Percentiles rank a stretch among this genome's conserved stretches.
Conservation (phyloP, 768 basidiomycete genomes). For the Strobilomyces confusus region DNA sequence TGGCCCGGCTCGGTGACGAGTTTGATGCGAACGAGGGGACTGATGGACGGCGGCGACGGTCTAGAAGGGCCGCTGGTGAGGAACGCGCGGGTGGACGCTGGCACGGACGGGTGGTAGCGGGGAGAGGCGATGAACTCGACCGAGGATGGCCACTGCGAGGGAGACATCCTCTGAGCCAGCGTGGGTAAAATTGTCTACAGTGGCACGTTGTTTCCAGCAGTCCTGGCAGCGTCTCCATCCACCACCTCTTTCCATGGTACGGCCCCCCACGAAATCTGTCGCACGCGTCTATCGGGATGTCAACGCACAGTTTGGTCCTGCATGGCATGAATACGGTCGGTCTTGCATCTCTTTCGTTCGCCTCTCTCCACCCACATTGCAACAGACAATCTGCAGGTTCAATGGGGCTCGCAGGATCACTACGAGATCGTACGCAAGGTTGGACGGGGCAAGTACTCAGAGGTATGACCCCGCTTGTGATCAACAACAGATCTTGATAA, state of each 20-base stretch:
- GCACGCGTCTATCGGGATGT: conserved; percentile 87
- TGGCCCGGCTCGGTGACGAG: conserved; percentile 52
- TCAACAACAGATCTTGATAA: conserved; percentile 14
- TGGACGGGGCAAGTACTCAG: conserved; percentile 92
- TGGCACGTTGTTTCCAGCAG: conserved; percentile 17
- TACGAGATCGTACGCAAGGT: conserved; percentile 98
- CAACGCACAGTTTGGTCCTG: conserved; percentile 79
- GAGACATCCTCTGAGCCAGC: conserved; percentile 20
- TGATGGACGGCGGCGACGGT: conserved; percentile 5
- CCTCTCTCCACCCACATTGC: conserved; percentile 14
- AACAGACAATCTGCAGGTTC: conserved; percentile 91
- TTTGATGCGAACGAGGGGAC: conserved; percentile 50
- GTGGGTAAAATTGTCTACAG: conserved; percentile 28
- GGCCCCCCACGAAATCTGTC: conserved; percentile 71
- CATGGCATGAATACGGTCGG: conserved; percentile 96
- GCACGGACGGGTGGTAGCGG: conserved; percentile 56
- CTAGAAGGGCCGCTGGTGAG: conserved; percentile 30
- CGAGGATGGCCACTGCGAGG: conserved; percentile 49
- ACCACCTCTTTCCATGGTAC: conserved; percentile 50
- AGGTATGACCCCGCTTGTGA: conserved; percentile 46
- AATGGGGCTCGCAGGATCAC: conserved; percentile 96
- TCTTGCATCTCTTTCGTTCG: conserved; percentile 2
- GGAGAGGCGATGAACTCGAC: conserved; percentile 52
- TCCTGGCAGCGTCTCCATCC: conserved; percentile 12
- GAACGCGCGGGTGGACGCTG: conserved; percentile 37